These are phyloP conservation scores for Saksenaea oblongispora DNA, from an alignment of 371 early-diverging fungal genomes.

Conservation along the genomic window DNA sequence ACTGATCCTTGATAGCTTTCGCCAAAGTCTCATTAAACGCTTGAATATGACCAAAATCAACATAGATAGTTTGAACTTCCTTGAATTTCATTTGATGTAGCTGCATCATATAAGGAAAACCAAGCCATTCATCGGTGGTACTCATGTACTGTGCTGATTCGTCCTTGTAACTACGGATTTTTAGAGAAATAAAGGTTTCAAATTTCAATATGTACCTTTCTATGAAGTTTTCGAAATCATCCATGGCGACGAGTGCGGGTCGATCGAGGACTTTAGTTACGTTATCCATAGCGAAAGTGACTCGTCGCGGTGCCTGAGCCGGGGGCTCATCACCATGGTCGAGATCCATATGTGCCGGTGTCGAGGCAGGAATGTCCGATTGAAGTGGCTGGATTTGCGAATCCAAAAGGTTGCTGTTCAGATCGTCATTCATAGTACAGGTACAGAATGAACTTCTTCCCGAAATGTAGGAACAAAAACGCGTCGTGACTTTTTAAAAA, in stretches of 20 bases:
- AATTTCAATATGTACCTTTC: slow-evolving; percentile 48
- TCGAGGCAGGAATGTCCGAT: slow-evolving; percentile 24
- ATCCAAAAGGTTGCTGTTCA: neutral
- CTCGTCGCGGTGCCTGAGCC: slow-evolving; percentile 19
- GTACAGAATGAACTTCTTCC: neutral
- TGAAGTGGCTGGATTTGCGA: slow-evolving; percentile 22
- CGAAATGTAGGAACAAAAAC: neutral
- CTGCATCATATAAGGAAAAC: slow-evolving; percentile 60
- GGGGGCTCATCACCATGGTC: slow-evolving; percentile 23
- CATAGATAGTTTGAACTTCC: slow-evolving; percentile 70
- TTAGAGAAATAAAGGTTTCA: neutral
- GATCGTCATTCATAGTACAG: slow-evolving; percentile 3
- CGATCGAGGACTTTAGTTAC: slow-evolving; percentile 75
- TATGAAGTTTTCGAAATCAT: slow-evolving; percentile 79
- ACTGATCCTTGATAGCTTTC: slow-evolving; percentile 69
- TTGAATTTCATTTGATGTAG: slow-evolving; percentile 56
- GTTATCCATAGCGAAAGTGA: slow-evolving; percentile 38
- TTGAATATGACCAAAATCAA: slow-evolving; percentile 78
- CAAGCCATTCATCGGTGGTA: slow-evolving; percentile 33
- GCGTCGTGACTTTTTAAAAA: neutral
- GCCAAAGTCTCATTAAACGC: slow-evolving; percentile 69
- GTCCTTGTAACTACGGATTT: slow-evolving; percentile 28
- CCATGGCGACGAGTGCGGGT: slow-evolving; percentile 76
- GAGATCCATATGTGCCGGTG: slow-evolving; percentile 34
- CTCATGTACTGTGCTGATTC: slow-evolving; percentile 27